phyloP scores from a whole-genome alignment of 2,329 filamentous ascomycete species.

The Aaosphaeria arxii region DNA sequence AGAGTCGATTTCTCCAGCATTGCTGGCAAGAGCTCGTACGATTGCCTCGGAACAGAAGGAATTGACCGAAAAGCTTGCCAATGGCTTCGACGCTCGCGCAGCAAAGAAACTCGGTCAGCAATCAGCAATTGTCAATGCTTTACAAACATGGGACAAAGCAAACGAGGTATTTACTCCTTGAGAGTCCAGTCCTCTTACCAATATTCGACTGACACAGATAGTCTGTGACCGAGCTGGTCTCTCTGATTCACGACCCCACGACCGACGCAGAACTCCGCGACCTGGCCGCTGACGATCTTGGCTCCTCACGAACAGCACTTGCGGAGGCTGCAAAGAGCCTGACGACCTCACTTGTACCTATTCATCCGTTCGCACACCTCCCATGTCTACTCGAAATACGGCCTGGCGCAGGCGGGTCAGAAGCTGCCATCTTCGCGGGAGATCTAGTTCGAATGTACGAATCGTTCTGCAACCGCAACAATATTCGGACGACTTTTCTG shows the following conservation, averaged over 20 bases:
- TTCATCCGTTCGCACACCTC: constrained; percentile 84
- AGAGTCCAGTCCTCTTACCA: neutral
- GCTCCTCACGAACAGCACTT: constrained; percentile 61
- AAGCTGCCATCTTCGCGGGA: constrained; percentile 86
- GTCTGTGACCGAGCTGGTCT: constrained; percentile 66
- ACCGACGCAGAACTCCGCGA: constrained; percentile 59
- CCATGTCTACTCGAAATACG: constrained; percentile 90
- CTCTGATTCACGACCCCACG: constrained; percentile 67
- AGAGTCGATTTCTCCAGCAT: constrained; percentile 49
- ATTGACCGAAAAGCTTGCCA: constrained; percentile 51
- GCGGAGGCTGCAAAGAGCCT: constrained; percentile 63
- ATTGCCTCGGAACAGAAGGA: constrained; percentile 55
- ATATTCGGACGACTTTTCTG: constrained; percentile 65
- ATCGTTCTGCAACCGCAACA: constrained; percentile 67
- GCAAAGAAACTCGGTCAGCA: constrained; percentile 60
- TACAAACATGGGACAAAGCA: constrained; percentile 58
- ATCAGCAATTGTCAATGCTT: constrained; percentile 48
- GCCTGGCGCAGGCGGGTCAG: constrained; percentile 86
- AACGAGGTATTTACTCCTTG: constrained; percentile 45
- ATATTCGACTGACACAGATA: constrained; percentile 19
- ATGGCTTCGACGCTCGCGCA: constrained; percentile 53
- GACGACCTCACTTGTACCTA: constrained; percentile 75
- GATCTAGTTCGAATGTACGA: constrained; percentile 90
- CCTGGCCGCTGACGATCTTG: constrained; percentile 67
- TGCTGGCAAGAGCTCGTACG: constrained; percentile 55